Conservation (phyloP, 129 eudicot genomes). For the Dittrichia graveolens region DNA sequence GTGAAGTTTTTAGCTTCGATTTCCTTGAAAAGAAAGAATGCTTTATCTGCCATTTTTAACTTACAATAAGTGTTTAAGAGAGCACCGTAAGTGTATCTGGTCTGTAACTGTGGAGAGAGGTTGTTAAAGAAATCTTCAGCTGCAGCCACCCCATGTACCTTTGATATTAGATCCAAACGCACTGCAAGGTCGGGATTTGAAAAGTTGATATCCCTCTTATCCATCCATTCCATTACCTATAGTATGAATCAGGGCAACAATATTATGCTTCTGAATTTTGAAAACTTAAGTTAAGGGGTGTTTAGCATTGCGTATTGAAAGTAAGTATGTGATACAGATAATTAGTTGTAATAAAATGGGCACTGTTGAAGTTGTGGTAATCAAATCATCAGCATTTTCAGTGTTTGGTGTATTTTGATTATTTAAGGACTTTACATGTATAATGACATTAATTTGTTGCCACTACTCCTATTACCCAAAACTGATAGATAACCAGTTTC, state of each 20-base stretch:
- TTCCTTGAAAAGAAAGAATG: conserved; percentile 56
- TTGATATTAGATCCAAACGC: conserved; percentile 60
- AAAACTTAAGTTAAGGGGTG: neutral
- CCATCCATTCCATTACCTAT: conserved; percentile 96
- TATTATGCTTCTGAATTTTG: conserved; percentile 8
- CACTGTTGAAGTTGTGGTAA: neutral
- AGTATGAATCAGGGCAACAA: neutral
- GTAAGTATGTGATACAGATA: neutral
- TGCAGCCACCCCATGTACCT: conserved; percentile 59
- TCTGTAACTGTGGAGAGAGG: conserved; percentile 51
- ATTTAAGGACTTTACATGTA: neutral
- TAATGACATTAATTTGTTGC: neutral
- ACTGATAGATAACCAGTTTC: neutral
- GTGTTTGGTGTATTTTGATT: neutral
- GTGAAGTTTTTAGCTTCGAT: conserved; percentile 52
- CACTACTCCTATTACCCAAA: neutral
- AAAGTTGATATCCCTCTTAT: conserved; percentile 40
- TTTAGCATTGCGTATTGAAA: neutral
- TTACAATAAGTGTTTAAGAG: conserved; percentile 73
- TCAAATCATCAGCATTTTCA: neutral
- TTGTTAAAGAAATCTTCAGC: conserved; percentile 67
- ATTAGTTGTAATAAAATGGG: neutral
- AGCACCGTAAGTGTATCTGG: conserved; percentile 57
- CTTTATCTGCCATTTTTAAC: conserved; percentile 55
- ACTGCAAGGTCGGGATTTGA: conserved; percentile 48